Base-by-base conservation (phyloP, 2,329 filamentous ascomycete genomes). In the Alternaria longipes region DNA sequence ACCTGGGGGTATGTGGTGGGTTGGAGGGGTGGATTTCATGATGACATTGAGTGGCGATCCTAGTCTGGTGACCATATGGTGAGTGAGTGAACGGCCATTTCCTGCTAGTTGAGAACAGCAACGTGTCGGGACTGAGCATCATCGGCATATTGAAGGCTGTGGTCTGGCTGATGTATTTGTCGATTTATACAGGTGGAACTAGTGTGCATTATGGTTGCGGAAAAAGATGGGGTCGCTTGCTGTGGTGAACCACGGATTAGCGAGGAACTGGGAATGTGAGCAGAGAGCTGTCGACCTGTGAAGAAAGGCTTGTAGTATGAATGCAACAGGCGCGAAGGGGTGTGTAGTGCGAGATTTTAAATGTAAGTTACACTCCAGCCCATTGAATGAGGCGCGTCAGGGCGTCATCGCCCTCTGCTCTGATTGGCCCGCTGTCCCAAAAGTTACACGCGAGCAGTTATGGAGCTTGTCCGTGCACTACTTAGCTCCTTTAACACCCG, bases 1-100 rank as follows among this genome's bases (percentile, higher is more conserved):
- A 76, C 54, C 46, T 52, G 1, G 65, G 69, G 1, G 64, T 71
- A 40, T 63, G 70, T n/a, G 44, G 12, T 3, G 69, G 36, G 16
- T 55, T 63, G 8, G 67, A 71, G 16, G 64, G 65, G 41, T 75
- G 72, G 16, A 74, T 50, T 8, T 24, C 26, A 59, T 75, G 74
- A 8, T 63, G 58, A 54, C 73, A 76, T 34, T 51, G 64, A 24
- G 60, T 70, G 22, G 72, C 71, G 24, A 59, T 52, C 14, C 51
- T 47, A 20, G 56, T 46, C 26, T 40, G 45, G 61, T 72, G 71
- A 40, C 65, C 40, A 45, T 34, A 52, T 18, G 46, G 45, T 44
- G 52, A 55, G 54, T 28, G 49, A 20, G 40, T 34, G 36, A 56
- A 41, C 12, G 54, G 34, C 18, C 14, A 47, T 41, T 55, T 54